Evolutionary conservation across 2,329 filamentous ascomycete species (phyloP).

Genomic region (Fusarium virguliforme): DNA sequence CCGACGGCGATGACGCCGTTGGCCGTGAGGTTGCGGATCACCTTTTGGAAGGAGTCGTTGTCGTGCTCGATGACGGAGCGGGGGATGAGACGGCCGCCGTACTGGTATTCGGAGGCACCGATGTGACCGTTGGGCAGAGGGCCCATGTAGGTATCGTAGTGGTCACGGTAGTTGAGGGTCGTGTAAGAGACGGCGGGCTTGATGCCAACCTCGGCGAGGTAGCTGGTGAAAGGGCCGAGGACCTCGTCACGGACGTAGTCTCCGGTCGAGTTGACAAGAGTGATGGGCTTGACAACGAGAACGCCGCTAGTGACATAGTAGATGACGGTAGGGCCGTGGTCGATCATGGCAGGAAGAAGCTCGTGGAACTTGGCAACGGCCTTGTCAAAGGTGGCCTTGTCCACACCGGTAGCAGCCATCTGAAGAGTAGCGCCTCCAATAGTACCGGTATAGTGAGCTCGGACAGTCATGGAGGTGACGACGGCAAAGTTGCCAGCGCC

Average conservation of each 20-base stretch:
- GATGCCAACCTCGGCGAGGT: constrained; percentile 36
- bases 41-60: constrained; percentile 51
- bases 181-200: constrained; percentile 38
- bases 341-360: constrained; percentile 58
- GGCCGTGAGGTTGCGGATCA: constrained; percentile 47
- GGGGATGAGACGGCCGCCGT: constrained; percentile 63
- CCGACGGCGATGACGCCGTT: constrained; percentile 50
- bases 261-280: constrained; percentile 61
- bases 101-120: constrained; percentile 49
- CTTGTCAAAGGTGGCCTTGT: constrained; percentile 39
- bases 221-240: constrained; percentile 54
- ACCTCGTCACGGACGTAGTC: constrained; percentile 59
- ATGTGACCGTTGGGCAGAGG: constrained; percentile 60
- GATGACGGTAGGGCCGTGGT: constrained; percentile 64
- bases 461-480: constrained; percentile 70
- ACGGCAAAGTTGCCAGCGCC: constrained; percentile 73
- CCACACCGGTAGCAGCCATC: constrained; percentile 23
- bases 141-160: constrained; percentile 61
- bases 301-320: constrained; percentile 52
- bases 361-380: constrained; percentile 49
- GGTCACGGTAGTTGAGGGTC: constrained; percentile 55
- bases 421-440: constrained; percentile 54
- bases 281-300: constrained; percentile 63
- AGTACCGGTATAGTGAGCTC: constrained; percentile 63
- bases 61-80: constrained; percentile 54